Evolutionary conservation across 257 asterid genomes (phyloP).

Genomic region (Solanum appendiculatum): DNA sequence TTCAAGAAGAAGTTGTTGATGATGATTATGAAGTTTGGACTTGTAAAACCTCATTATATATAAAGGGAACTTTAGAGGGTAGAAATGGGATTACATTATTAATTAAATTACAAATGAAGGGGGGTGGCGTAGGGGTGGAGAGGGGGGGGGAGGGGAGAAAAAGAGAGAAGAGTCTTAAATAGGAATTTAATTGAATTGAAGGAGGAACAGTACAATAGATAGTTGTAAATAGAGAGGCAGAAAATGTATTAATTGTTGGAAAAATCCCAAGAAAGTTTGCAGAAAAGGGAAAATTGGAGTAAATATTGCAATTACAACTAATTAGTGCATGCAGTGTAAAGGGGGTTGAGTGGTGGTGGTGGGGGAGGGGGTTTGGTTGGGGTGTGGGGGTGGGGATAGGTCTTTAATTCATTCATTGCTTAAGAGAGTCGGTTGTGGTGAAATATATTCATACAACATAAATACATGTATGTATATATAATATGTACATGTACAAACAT

Average conservation of each 20-base stretch:
- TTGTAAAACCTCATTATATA: constrained; percentile 21
- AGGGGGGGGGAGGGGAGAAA: not conserved
- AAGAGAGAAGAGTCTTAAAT: not conserved
- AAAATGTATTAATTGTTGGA: constrained; percentile 44
- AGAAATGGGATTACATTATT: constrained; percentile 18
- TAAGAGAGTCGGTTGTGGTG: constrained; percentile 23
- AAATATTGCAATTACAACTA: constrained; percentile 49
- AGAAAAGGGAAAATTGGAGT: constrained; percentile 50
- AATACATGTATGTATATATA: not conserved
- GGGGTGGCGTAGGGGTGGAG: not conserved
- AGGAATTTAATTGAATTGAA: constrained; percentile 8
- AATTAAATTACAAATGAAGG: constrained; percentile 14
- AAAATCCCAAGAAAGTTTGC: constrained; percentile 46
- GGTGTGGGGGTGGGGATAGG: not conserved
- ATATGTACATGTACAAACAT: no score
- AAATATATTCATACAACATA: not conserved
- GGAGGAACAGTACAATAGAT: constrained; percentile 16
- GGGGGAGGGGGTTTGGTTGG: not conserved
- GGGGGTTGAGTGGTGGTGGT: not conserved
- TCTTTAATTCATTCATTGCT: constrained; percentile 60
- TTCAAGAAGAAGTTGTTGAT: not conserved
- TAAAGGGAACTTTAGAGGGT: constrained; percentile 8
- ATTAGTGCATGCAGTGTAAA: constrained; percentile 21
- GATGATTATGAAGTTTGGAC: constrained; percentile 4
- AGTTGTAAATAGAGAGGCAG: constrained; percentile 27